Evolutionary conservation across 2,329 filamentous ascomycete genomes (phyloP).

Genomic region (Exophiala viscosa): DNA sequence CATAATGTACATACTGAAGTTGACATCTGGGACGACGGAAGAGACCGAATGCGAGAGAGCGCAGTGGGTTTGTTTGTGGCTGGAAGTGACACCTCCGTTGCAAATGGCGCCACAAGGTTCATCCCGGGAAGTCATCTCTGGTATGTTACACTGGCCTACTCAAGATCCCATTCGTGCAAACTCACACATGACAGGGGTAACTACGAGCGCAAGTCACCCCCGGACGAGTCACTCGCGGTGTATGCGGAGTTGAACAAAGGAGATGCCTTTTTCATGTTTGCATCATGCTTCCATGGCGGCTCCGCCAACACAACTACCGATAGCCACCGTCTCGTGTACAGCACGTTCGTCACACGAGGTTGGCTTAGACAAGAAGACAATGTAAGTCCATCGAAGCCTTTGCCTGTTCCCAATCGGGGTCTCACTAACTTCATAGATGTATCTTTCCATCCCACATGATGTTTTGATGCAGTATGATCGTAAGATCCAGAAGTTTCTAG

Average conservation of each 20-base stretch:
- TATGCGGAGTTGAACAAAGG: conserved; percentile 36
- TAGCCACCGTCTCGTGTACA: conserved; percentile 28
- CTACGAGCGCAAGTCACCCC: conserved; percentile 6
- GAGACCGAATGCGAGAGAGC: background rate
- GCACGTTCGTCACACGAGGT: conserved; percentile 33
- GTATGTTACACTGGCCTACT: too few species aligned
- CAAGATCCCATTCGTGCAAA: too few species aligned
- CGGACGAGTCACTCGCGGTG: conserved; percentile 16
- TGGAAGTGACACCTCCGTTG: conserved; percentile 21
- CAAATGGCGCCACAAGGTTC: conserved; percentile 32
- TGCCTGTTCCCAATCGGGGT: too few species aligned
- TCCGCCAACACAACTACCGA: background rate
- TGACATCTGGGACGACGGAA: too few species aligned
- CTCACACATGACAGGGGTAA: too few species aligned
- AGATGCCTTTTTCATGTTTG: conserved; percentile 35
- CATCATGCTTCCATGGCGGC: conserved; percentile 32
- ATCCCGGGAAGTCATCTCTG: conserved; percentile 30
- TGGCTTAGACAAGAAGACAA: conserved; percentile 29
- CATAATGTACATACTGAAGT: too few species aligned
- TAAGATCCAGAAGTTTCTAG: too few species aligned
- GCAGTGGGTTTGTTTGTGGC: background rate
- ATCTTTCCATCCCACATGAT: too few species aligned
- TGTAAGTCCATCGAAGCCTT: too few species aligned
- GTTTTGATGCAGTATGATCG: too few species aligned
- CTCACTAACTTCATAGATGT: too few species aligned